Evolutionary conservation across 441 rosid genomes (phyloP).

Genomic region (Populus hybrid): DNA sequence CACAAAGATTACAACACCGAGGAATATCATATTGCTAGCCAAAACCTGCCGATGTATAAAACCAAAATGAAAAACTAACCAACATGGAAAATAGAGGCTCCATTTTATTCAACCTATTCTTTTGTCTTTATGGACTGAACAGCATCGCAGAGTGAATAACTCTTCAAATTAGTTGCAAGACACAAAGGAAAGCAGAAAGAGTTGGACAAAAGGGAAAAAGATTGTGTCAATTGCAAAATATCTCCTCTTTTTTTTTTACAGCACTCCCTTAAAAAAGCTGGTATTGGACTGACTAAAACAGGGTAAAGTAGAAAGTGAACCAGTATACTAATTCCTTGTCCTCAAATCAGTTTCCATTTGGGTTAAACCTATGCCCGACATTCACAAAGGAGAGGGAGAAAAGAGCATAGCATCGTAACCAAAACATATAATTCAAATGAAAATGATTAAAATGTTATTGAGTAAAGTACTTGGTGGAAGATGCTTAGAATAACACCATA

Average conservation of each 20-base stretch:
- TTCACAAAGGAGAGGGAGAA: background rate
- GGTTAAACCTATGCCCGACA: background rate
- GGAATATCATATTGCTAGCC: conserved; percentile 99
- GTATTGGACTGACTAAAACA: background rate
- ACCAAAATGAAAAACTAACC: conserved; percentile 1
- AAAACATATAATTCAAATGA: background rate
- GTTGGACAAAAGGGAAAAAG: background rate
- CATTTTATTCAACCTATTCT: background rate
- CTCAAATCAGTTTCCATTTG: background rate
- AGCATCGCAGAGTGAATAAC: background rate
- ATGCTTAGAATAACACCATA: conserved; percentile 9
- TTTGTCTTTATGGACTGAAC: background rate
- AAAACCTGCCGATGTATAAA: conserved; percentile 65
- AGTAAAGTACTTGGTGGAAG: background rate
- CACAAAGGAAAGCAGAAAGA: background rate
- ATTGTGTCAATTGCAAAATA: background rate
- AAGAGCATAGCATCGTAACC: background rate
- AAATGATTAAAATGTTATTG: background rate
- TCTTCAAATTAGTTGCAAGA: background rate
- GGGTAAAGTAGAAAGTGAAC: background rate
- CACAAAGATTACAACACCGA: conserved; percentile 83
- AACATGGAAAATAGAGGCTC: background rate
- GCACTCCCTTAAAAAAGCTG: background rate
- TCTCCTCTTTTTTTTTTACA: background rate
- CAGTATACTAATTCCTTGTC: conserved; percentile 1